A percentile compares a stretch with the other conserved stretches of the same genome.
phyloP scores from a whole-genome alignment of 352 stramenopile genomes.

The Aphanomyces euteiches region DNA sequence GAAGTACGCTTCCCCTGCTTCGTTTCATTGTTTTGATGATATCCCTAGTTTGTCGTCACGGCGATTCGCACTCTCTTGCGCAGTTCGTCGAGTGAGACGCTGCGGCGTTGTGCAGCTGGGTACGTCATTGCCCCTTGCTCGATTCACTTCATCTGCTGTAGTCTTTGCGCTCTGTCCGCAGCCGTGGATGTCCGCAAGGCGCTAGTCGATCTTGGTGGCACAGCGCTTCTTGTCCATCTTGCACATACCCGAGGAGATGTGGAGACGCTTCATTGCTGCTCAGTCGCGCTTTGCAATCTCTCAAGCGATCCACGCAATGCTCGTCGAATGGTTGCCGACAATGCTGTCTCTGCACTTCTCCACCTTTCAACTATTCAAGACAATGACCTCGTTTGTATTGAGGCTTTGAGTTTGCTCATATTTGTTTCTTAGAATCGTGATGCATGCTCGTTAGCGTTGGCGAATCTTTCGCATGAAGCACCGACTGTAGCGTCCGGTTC shows the following conservation, averaged over 20 bases:
- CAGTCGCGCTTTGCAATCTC: constrained; percentile 57
- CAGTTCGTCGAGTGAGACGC: constrained; percentile 45
- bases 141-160: constrained; percentile 19
- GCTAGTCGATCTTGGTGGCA: constrained; percentile 51
- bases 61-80: constrained; percentile 44
- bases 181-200: constrained; percentile 41
- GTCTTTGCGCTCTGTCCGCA: constrained; percentile 52
- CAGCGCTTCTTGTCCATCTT: constrained; percentile 47
- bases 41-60: constrained; percentile 36
- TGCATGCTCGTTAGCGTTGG: constrained; percentile 63
- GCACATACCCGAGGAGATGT: constrained; percentile 32
- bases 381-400: constrained; percentile 36
- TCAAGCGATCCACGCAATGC: constrained; percentile 48
- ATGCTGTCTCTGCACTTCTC: constrained; percentile 59
- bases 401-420: background rate
- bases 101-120: constrained; percentile 51
- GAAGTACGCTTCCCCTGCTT: background rate
- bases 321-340: constrained; percentile 57
- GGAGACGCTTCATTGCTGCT: constrained; percentile 35
- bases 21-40: constrained; percentile 15
- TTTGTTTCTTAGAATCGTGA: constrained; percentile 42
- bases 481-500: constrained; percentile 65
- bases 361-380: constrained; percentile 51
- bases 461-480: constrained; percentile 64
- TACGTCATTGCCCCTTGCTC: background rate